Evolutionary conservation across 2,329 filamentous ascomycete species (phyloP).

Genomic region (Fusarium drepaniforme): DNA sequence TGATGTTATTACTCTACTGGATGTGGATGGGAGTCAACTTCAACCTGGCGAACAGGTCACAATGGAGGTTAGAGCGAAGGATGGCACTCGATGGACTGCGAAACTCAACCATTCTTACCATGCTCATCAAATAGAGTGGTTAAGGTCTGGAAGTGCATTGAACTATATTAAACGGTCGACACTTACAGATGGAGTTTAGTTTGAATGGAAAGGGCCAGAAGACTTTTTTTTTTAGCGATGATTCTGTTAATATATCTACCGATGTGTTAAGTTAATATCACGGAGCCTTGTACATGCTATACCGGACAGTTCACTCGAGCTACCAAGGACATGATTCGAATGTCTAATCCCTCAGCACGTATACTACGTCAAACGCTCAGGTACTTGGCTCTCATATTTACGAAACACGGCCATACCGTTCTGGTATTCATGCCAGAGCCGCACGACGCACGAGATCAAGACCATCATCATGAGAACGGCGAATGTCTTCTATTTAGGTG

Average conservation of each 20-base stretch:
- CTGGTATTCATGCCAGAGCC: background rate
- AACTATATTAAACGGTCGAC: slow-evolving; percentile 25
- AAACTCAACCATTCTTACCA: slow-evolving; percentile 27
- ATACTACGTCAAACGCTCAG: too few relatives aligned
- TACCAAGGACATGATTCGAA: too few relatives aligned
- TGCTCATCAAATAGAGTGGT: slow-evolving; percentile 19
- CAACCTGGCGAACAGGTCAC: slow-evolving; percentile 15
- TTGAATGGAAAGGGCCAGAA: background rate
- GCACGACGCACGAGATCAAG: background rate
- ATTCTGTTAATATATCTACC: background rate
- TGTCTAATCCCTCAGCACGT: too few relatives aligned
- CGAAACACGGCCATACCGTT: background rate
- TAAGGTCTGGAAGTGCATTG: slow-evolving; percentile 23
- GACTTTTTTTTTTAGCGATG: background rate
- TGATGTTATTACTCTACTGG: slow-evolving; percentile 13
- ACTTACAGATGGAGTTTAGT: background rate
- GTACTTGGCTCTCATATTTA: too few relatives aligned
- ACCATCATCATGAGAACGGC: background rate
- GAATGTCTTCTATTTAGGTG: background rate
- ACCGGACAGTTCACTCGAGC: too few relatives aligned
- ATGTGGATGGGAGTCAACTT: slow-evolving; percentile 17
- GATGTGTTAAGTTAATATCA: too few relatives aligned
- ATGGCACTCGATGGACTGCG: slow-evolving; percentile 18
- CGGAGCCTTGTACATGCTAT: too few relatives aligned
- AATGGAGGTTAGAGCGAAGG: slow-evolving; percentile 10